phyloP scores from a whole-genome alignment of 257 asterid genomes.

The Solanum appendiculatum region DNA sequence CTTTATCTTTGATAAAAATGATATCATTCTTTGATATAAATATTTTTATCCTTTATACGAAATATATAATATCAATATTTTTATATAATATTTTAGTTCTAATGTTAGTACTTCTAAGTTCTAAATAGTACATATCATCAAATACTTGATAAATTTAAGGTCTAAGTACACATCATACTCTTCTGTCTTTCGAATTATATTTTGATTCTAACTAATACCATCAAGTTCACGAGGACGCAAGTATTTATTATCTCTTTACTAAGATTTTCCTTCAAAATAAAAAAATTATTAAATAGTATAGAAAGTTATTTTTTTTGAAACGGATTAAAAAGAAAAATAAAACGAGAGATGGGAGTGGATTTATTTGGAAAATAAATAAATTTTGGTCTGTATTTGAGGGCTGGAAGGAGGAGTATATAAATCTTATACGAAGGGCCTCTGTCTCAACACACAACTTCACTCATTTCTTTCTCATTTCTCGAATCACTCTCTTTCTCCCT shows the following conservation, averaged over 20 bases:
- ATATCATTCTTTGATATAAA: conserved; percentile 1
- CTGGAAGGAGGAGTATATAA: conserved; percentile 21
- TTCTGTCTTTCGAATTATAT: too few species aligned
- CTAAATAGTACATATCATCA: neutral
- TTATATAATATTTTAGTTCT: neutral
- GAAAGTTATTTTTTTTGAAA: too few species aligned
- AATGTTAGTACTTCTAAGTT: neutral
- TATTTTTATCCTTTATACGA: too few species aligned
- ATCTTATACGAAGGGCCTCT: neutral
- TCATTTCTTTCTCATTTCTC: conserved; percentile 2
- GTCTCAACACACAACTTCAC: neutral
- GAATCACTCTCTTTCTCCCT: neutral
- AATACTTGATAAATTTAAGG: too few species aligned
- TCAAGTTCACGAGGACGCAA: neutral
- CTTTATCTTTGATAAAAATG: neutral
- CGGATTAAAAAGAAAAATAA: too few species aligned
- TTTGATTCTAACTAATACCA: neutral
- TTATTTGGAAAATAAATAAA: neutral
- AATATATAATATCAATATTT: too few species aligned
- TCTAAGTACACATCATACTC: too few species aligned
- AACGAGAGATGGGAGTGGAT: neutral
- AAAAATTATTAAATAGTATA: too few species aligned
- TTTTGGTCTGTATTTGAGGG: conserved; percentile 47
- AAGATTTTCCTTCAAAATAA: too few species aligned
- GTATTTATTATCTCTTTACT: too few species aligned